A percentile compares a stretch with the other conserved stretches of the same genome.
Conservation (phyloP, 768 basidiomycete genomes). For the Phylloporus sp. region DNA sequence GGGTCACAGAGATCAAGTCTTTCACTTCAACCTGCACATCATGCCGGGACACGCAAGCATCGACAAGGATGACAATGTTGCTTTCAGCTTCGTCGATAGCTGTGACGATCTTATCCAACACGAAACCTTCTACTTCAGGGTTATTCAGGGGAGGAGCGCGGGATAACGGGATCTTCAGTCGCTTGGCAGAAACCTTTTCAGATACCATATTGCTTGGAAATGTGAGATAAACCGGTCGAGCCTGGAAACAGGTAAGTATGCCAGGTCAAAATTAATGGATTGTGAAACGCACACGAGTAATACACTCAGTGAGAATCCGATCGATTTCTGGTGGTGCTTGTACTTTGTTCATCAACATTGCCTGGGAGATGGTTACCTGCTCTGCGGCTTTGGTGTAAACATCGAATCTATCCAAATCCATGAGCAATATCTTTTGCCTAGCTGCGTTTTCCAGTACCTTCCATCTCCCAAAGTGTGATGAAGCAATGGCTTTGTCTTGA, state of each 20-base stretch:
- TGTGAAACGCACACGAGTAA: conserved; percentile 42
- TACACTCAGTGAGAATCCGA: conserved; percentile 65
- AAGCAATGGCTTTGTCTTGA: conserved; percentile 66
- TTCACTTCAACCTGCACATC: conserved; percentile 57
- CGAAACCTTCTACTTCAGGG: conserved; percentile 55
- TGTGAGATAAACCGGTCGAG: conserved; percentile 82
- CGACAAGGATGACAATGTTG: conserved; percentile 71
- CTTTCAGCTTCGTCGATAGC: conserved; percentile 53
- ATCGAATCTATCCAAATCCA: conserved; percentile 50
- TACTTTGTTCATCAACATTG: conserved; percentile 46
- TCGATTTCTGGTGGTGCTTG: conserved; percentile 72
- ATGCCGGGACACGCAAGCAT: conserved; percentile 76
- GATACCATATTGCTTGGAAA: conserved; percentile 81
- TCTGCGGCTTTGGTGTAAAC: conserved; percentile 73
- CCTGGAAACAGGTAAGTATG: conserved; percentile 36
- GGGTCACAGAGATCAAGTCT: conserved; percentile 58
- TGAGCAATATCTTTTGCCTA: background rate
- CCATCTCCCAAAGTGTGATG: conserved; percentile 90
- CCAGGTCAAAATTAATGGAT: background rate
- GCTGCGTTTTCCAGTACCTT: conserved; percentile 34
- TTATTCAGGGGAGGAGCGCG: conserved; percentile 49
- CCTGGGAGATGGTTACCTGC: conserved; percentile 70
- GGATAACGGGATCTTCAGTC: conserved; percentile 55
- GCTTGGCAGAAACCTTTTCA: conserved; percentile 58
- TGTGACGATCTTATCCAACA: conserved; percentile 66